phyloP scores from a whole-genome alignment of 106 monocot species.

The Allium sativum region DNA sequence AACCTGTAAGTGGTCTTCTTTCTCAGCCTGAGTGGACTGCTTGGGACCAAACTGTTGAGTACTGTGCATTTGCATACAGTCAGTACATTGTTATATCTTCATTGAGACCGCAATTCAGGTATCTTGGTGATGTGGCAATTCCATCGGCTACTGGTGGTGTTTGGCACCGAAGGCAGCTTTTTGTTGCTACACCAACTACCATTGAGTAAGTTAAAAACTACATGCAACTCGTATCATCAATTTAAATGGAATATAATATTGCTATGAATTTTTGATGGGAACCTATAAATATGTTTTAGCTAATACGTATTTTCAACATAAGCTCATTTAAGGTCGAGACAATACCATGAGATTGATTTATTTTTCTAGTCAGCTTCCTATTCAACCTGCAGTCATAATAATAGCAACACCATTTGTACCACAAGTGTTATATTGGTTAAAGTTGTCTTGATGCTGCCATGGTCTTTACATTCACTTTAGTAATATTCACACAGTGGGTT shows the following conservation, averaged over 20 bases:
- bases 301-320: too few species aligned
- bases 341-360: too few species aligned
- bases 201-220: slow-evolving; percentile 63
- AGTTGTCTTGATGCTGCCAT: too few species aligned
- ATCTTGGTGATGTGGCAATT: slow-evolving; percentile 95
- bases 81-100: slow-evolving; percentile 95
- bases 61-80: slow-evolving; percentile 95
- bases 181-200: slow-evolving; percentile 96
- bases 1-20: slow-evolving; percentile 85
- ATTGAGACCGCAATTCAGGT: slow-evolving; percentile 87
- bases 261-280: too few species aligned
- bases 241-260: background rate
- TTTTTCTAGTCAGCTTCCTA: too few species aligned
- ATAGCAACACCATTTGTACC: too few species aligned
- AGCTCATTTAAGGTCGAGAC: too few species aligned
- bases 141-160: slow-evolving; percentile 90
- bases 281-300: too few species aligned
- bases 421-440: too few species aligned
- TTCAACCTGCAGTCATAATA: too few species aligned
- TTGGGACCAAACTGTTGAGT: slow-evolving; percentile 99
- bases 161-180: slow-evolving; percentile 96
- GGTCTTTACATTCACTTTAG: too few species aligned
- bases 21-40: slow-evolving; percentile 98
- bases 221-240: background rate
- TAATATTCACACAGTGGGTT: too few species aligned